These are phyloP conservation scores for Chaetomium cochliodes DNA, from an alignment of 495 filamentous ascomycete species.

Conservation along the genomic window DNA sequence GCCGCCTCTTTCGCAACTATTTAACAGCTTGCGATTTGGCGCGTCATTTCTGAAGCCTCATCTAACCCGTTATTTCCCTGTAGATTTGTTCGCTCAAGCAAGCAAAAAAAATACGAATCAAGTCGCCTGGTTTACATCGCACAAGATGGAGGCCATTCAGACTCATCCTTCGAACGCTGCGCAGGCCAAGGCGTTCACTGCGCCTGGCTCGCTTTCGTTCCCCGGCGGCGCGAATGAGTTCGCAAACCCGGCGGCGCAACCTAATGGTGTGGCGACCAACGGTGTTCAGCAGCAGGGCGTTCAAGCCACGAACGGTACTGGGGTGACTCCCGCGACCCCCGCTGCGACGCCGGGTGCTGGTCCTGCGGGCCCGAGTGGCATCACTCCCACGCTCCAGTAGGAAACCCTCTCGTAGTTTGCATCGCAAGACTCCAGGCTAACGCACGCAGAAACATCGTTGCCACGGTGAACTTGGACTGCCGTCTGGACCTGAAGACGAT, in stretches of 20 bases:
- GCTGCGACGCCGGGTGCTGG: constrained; percentile 87
- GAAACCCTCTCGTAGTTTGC: constrained; percentile 53
- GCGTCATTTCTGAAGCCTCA: neutral
- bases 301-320: constrained; percentile 62
- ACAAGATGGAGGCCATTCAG: constrained; percentile 80
- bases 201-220: constrained; percentile 84
- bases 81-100: constrained; percentile 30
- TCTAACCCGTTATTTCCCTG: constrained; percentile 14
- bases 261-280: constrained; percentile 49
- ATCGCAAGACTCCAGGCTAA: constrained; percentile 54
- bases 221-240: constrained; percentile 78
- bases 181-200: constrained; percentile 89
- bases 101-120: constrained; percentile 16
- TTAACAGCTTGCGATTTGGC: no score
- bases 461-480: constrained; percentile 98
- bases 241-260: constrained; percentile 62
- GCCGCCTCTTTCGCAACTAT: neutral
- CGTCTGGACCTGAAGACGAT: constrained; percentile 99
- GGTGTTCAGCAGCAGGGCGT: constrained; percentile 59
- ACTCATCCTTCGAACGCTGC: constrained; percentile 83
- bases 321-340: constrained; percentile 92
- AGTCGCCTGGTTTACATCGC: constrained; percentile 26
- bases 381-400: constrained; percentile 96
- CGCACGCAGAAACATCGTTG: constrained; percentile 93
- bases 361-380: constrained; percentile 72